Conservation (phyloP, 441 rosid species). For the Populus hybrid region DNA sequence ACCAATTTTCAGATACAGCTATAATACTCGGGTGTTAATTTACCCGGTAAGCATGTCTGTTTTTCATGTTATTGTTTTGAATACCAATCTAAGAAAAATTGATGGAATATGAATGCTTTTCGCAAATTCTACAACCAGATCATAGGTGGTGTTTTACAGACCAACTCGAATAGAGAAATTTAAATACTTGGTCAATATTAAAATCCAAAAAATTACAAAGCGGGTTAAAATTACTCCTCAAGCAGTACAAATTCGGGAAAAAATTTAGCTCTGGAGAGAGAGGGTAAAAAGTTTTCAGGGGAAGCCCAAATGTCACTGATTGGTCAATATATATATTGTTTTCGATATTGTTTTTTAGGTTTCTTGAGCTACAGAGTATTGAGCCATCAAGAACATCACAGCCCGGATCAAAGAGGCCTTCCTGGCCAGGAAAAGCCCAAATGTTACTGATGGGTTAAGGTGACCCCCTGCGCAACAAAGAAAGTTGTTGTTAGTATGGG, state of each 20-base stretch:
- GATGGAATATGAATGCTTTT: not conserved
- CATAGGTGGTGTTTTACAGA: not conserved
- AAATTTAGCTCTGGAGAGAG: too few species aligned
- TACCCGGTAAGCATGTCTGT: not conserved
- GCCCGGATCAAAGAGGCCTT: slow-evolving; percentile 70
- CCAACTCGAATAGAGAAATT: too few species aligned
- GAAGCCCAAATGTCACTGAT: too few species aligned
- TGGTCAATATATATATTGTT: too few species aligned
- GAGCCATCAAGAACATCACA: slow-evolving; percentile 68
- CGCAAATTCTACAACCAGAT: not conserved
- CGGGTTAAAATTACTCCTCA: too few species aligned
- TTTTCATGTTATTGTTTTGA: not conserved
- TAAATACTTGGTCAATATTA: too few species aligned
- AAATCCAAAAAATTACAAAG: too few species aligned
- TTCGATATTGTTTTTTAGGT: too few species aligned
- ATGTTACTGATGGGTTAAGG: slow-evolving; percentile 85
- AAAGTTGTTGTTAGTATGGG: not conserved
- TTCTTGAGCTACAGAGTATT: slow-evolving; percentile 22
- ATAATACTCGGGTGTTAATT: too few species aligned
- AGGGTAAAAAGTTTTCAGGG: too few species aligned
- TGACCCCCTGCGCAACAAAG: slow-evolving; percentile 61
- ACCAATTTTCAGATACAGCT: too few species aligned
- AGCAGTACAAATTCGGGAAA: too few species aligned
- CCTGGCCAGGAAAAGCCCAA: slow-evolving; percentile 69
- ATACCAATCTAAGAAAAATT: not conserved